Evolutionary conservation across 2,329 filamentous ascomycete genomes (phyloP).

Genomic region (Phialophora macrospora): DNA sequence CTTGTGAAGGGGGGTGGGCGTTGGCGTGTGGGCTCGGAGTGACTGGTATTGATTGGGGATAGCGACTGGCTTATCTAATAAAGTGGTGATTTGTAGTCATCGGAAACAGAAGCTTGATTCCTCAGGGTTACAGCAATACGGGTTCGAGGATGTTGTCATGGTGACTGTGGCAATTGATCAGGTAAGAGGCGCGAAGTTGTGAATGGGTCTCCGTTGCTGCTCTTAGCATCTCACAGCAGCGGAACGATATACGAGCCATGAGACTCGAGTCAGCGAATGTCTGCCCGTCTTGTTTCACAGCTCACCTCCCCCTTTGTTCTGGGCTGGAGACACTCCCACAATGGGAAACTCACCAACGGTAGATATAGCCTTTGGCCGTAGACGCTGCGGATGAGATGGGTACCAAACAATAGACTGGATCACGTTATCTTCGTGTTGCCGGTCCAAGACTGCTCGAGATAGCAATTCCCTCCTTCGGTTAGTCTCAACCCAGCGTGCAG

Average conservation of each 20-base stretch:
- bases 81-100: constrained; percentile 21
- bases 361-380: neutral
- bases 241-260: neutral
- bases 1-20: neutral
- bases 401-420: neutral
- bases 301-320: neutral
- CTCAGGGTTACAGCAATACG: constrained; percentile 13
- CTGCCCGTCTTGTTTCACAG: neutral
- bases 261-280: neutral
- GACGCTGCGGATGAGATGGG: no score
- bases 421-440: constrained; percentile 2
- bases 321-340: neutral
- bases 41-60: constrained; percentile 10
- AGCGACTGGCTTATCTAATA: constrained; percentile 21
- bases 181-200: neutral
- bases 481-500: constrained; percentile 4
- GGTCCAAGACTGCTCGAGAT: neutral
- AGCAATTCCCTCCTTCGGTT: constrained; percentile 17
- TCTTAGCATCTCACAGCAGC: constrained; percentile 3
- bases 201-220: constrained; percentile 2
- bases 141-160: constrained; percentile 6
- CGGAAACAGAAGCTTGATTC: constrained; percentile 15
- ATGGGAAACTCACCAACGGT: neutral
- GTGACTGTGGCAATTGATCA: constrained; percentile 11
- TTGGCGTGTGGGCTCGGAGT: constrained; percentile 5